A percentile compares a stretch with the other conserved stretches of the same genome.
phyloP scores from a whole-genome alignment of 2,329 filamentous ascomycete genomes.

The Didymella exigua region DNA sequence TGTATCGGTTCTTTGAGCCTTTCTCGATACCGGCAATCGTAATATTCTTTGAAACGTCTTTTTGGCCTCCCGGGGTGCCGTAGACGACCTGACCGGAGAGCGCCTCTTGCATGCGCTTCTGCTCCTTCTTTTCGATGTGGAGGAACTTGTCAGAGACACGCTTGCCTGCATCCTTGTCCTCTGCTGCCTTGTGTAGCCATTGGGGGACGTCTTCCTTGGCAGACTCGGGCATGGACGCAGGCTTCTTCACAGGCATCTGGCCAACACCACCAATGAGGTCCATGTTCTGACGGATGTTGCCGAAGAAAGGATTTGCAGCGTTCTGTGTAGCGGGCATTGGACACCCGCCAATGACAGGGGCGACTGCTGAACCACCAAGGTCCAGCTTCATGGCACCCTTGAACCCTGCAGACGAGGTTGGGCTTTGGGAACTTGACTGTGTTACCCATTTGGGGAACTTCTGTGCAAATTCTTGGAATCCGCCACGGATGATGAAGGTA shows the following conservation, averaged over 20 bases:
- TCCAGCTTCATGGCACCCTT: slow-evolving; percentile 33
- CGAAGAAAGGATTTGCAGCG: slow-evolving; percentile 86
- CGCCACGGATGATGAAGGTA: slow-evolving; percentile 77
- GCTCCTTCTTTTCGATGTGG: slow-evolving; percentile 80
- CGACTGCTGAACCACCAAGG: slow-evolving; percentile 57
- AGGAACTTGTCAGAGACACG: slow-evolving; percentile 82
- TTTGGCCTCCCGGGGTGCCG: slow-evolving; percentile 50
- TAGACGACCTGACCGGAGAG: slow-evolving; percentile 66
- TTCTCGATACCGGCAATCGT: slow-evolving; percentile 93
- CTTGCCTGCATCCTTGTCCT: slow-evolving; percentile 74
- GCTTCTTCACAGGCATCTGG: slow-evolving; percentile 69
- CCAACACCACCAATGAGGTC: slow-evolving; percentile 93
- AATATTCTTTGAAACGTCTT: slow-evolving; percentile 56
- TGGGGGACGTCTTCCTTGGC: slow-evolving; percentile 65
- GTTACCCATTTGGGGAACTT: slow-evolving; percentile 67
- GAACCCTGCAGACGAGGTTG: slow-evolving; percentile 29
- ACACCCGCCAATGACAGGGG: slow-evolving; percentile 88
- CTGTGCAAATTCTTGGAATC: slow-evolving; percentile 75
- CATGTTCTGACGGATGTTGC: slow-evolving; percentile 95
- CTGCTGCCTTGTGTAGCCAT: slow-evolving; percentile 77
- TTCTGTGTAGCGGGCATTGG: slow-evolving; percentile 73
- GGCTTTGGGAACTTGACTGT: slow-evolving; percentile 46
- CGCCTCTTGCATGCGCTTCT: slow-evolving; percentile 90
- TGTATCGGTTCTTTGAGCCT: slow-evolving; percentile 94
- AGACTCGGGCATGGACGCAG: slow-evolving; percentile 56